Evolutionary conservation across 1,284 basidiomycete genomes (phyloP), one percentile per base, ranked within the genome.

Genomic region (Ustilago sp.): DNA sequence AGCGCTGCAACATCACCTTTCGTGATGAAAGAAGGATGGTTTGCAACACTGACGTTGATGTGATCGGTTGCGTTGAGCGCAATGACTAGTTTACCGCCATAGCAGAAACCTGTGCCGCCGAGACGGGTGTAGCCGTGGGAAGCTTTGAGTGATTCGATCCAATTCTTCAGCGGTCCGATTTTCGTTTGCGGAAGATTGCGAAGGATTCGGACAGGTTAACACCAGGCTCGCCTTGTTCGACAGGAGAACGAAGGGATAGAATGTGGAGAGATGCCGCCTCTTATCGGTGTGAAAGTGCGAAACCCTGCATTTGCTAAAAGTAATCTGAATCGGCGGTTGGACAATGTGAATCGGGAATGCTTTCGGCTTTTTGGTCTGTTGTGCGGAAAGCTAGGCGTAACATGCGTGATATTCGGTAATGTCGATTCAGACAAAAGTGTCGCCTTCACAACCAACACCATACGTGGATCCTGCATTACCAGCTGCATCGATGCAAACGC

Each of bases 31-130:
- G 87, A 89, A 3, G 91, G 91, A 81, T 92, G 91, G 58, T 86
- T 88, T 36, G 91, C 87, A 17, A 91, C 89, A 2, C 89, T 85
- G 52, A 88, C 88, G 55, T 89, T 79, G 23, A 91, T 81, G 8
- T 88, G 69, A 38, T 65, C 72, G 8, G 77, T 67, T 1, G 78
- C 68, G 13, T 86, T 70, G 59, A 86, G 73, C 34, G 78, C 58
- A 47, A 83, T 59, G 54, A 83, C 67, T 47, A 85, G 63, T 2
- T 81, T 78, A 9, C 87, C 91, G 8, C 91, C 91, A 70, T 88
- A 91, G 81, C 91, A 92, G 84, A 90, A 92, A 3, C 91, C 91
- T 38, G 91, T 88, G 2, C 88, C 89, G 2, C 91, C 91, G 52
- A 92, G 80, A 58, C 88, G 89, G 41, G 88, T 87, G 79, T 91